Evolutionary conservation across 768 basidiomycete species (phyloP), one percentile per base, ranked within the genome.

Genomic region (Naganishia onofrii): DNA sequence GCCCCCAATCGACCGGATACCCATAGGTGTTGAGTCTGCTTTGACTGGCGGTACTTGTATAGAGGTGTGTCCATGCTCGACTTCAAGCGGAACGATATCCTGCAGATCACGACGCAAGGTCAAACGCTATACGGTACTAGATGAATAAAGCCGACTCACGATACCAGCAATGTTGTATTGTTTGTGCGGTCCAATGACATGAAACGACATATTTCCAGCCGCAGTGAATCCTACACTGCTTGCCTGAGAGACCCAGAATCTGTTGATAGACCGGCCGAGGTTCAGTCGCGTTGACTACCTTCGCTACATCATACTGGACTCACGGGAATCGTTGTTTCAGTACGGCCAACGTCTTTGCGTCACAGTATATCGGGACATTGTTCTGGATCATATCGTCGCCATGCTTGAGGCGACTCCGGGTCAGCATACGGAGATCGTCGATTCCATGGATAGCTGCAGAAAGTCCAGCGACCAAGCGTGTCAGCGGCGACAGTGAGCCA

Each of bases 371-470:
- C 26, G 23, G 23, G 8, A 56, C 55, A 5, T 28, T 19, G 23
- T 32, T 29, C 31, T 56, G 55, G 1, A 56, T 21, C 26, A 32
- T 32, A 29, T 56, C 55, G 6, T 56, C n/a, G 26, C 55, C 55
- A 7, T 56, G 15, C 55, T 28, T 32, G 31, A 56, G 32, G 1
- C 55, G 55, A 7, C 10, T 8, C n/a, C 55, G 26, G 7, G 55
- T 56, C 19, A 56, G 19, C 31, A 56, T 56, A 29, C 55, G 55
- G 3, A 56, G 55, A 56, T 56, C 55, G 55, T 56, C 55, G 1
- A 56, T 26, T 1, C 55, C 55, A 19, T 29, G 32, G 8, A 56
- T 56, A 2, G 55, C 55, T 56, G 52, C 52, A 29, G 52, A n/a
- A 53, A 53, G n/a, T 10, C 9, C 3, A n/a, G 1, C 3, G n/a